Conservation (phyloP, 139 green algal species). For the Tetraselmis striata region DNA sequence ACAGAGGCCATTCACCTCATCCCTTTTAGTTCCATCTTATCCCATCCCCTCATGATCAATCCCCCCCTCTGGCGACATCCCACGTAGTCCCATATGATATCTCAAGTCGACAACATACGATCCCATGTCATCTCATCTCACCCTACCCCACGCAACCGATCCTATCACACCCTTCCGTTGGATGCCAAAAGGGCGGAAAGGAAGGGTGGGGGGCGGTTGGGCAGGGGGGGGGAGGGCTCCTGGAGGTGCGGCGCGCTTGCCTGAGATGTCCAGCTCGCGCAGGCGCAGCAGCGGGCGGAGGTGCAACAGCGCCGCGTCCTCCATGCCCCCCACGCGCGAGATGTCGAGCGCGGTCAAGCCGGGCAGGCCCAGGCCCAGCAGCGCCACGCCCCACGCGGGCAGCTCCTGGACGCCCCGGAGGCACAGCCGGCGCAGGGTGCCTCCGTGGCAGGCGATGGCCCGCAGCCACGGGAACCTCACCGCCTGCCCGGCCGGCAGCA, state of each 20-base stretch:
- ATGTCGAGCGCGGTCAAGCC: background rate
- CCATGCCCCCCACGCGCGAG: background rate
- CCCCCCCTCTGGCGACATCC: too few species aligned
- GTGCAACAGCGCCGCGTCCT: background rate
- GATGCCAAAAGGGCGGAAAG: too few species aligned
- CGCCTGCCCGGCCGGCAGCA: background rate
- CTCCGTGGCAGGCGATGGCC: background rate
- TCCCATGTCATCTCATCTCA: too few species aligned
- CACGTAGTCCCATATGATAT: too few species aligned
- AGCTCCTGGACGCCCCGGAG: background rate
- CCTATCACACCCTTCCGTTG: too few species aligned
- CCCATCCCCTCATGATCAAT: too few species aligned
- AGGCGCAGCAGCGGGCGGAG: background rate
- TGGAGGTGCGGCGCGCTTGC: background rate
- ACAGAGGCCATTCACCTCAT: too few species aligned
- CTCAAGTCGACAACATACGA: too few species aligned
- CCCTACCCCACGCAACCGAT: too few species aligned
- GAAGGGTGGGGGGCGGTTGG: too few species aligned
- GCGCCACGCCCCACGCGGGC: background rate
- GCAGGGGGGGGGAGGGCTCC: too few species aligned
- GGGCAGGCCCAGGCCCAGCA: background rate
- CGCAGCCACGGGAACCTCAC: background rate
- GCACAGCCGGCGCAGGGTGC: background rate
- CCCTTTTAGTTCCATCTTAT: too few species aligned
- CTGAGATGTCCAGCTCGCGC: background rate